Base-by-base conservation (phyloP, 768 basidiomycete genomes). In the Mycena rosella region DNA sequence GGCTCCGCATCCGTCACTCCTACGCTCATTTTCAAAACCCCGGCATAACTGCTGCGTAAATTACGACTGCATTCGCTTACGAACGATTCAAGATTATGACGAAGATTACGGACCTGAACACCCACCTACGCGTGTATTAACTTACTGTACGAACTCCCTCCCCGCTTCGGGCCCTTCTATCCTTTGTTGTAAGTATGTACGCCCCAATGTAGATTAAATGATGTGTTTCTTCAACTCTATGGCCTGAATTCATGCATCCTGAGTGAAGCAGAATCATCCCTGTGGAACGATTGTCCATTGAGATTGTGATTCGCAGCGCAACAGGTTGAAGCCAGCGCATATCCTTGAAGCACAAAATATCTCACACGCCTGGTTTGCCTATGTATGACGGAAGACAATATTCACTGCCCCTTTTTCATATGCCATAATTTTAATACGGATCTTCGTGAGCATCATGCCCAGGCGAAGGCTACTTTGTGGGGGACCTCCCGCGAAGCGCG, bases 11-110 rank as follows among this genome's bases (percentile, higher is more conserved):
- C 56, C 42, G 42, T 29, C 3, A 42, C 42, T 11, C 60, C 40
- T 24, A 54, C 36, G 55, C 61, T 68, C 29, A 20, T 68, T 40
- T 68, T 68, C 44, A 63, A 68, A 55, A 68, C 40, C n/a, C 67
- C 67, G 32, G 57, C 47, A 48, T 68, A 34, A 59, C 15, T 27
- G 2, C 17, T 14, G 47, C 18, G 29, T 24, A 13, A 9, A n/a
- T 45, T 24, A n/a, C 17, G 29, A 24, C 15, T n/a, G 15, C 17
- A 9, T 32, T n/a, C 15, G 1, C 8, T 27, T 42, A 67, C 27
- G 47, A 36, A 59, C 59, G 42, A 63, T n/a, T 40, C 29, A 10
- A 26, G 38, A 64, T 36, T n/a, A n/a, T n/a, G n/a, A n/a, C n/a
- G 56, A 51, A 24, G 48, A 38, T 58, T 34, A 60, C 53, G 58